Evolutionary conservation across 2,329 filamentous ascomycete species (phyloP), one percentile per base, ranked within the genome.

Genomic region (Massarina eburnea): DNA sequence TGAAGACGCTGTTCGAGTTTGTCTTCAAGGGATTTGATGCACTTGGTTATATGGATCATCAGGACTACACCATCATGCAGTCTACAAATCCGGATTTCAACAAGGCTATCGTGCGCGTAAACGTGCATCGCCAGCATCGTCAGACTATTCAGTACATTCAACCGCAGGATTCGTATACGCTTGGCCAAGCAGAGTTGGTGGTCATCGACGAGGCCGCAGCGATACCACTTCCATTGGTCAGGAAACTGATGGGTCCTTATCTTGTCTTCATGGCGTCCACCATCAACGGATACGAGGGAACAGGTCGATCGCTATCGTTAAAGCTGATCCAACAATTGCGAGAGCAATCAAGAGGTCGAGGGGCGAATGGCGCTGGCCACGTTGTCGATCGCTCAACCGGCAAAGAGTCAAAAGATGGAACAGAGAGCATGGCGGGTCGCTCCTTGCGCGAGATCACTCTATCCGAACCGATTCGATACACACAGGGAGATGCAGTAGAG

Each of bases 121-220:
- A 99, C 72, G 85, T 99, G 39, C 91, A 97, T 74, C 81, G 91
- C 52, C 86, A 95, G 62, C 94, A 99, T 73, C 84, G 94, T 35
- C 94, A 99, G 72, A 97, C 94, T 0, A 99, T 99, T 39, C 94
- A 99, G 71, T 99, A 99, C 68, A 96, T 99, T 55, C 87, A 95
- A 57, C 95, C 94, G 0, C 91, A 99, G 71, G 94, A 99, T 73
- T 86, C 91, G 2, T 92, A 99, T 67, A 90, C 95, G 17, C 77
- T 99, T 2, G 94, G 94, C 20, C 94, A 99, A 70, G 94, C 94
- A 3, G 94, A 99, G 70, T 74, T 99, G 30, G 76, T 99, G 9
- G 92, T 99, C 8, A 97, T 99, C 53, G 94, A 99, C 71, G 94
- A 99, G 72, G 94, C 94, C 14, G 94, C 94, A 10, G 95, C 95